Evolutionary conservation across 2,329 filamentous ascomycete species (phyloP), one percentile per base, ranked within the genome.

Genomic region (Plectosphaerella plurivora): DNA sequence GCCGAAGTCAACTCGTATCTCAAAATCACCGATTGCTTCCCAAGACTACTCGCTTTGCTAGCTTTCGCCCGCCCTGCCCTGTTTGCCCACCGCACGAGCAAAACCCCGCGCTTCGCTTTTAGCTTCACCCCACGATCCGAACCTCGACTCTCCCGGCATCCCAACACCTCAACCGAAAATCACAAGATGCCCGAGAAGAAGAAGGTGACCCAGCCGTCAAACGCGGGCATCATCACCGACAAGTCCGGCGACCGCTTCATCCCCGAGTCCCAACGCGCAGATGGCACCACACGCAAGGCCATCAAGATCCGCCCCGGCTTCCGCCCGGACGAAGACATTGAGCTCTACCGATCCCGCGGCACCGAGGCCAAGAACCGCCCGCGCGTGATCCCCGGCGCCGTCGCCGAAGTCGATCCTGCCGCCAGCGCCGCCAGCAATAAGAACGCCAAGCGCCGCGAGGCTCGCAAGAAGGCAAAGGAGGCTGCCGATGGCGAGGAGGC

Each of bases 241-340:
- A 81, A 85, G 49, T 68, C 71, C 57, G 95, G 94, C 65, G 83
- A 91, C 65, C 89, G 92, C 45, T 87, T 91, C 61, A 97, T 99
- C 53, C 94, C 94, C 24, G 83, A 92, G 44, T 97, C 93, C 1
- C 76, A 84, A 44, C 88, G 95, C 51, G 74, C 94, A 22, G 94
- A 99, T 66, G 94, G 94, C 53, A 91, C 88, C 49, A 89, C 89
- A n/a, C 85, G 94, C 52, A 95, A 89, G 65, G 93, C 96, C 64
- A 97, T 97, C 66, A 90, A 90, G 65, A 91, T 99, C 55, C 85
- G 91, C 28, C 93, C 94, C 0, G 95, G 94, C 51, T 99, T 97
- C 72, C 86, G 86, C 35, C 95, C 94, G 2, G 91, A 92, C 1
- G 94, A 99, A 73, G 94, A 99, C 70, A 87, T 97, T 57, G 91